These are phyloP conservation scores for Stenocarpella maydis DNA, from an alignment of 2,329 filamentous ascomycete species.

Conservation along the genomic window DNA sequence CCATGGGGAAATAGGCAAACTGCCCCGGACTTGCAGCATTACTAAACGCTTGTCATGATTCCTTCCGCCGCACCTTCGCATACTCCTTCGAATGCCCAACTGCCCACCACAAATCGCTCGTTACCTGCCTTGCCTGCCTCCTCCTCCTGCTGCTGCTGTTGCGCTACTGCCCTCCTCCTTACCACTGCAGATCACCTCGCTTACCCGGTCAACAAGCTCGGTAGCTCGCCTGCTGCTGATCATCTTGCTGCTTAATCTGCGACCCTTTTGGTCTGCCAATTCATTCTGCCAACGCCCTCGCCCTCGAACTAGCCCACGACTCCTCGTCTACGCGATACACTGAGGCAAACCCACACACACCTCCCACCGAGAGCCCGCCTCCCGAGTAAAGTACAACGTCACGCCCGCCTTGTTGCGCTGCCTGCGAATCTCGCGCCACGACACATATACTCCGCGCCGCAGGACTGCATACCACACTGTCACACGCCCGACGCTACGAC, in stretches of 20 bases:
- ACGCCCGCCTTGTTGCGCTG: conserved; percentile 11
- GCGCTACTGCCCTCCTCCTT: conserved; percentile 19
- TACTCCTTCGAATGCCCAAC: conserved; percentile 30
- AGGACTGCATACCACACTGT: conserved; percentile 18
- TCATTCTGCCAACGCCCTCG: neutral
- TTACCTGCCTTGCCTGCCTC: neutral
- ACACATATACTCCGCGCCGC: conserved; percentile 12
- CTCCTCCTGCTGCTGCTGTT: neutral
- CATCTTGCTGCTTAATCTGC: conserved; percentile 18
- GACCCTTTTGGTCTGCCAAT: conserved; percentile 4
- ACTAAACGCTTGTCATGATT: conserved; percentile 13
- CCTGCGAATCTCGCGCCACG: conserved; percentile 17
- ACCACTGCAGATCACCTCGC: conserved; percentile 30
- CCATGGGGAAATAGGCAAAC: conserved; percentile 35
- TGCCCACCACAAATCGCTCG: conserved; percentile 15
- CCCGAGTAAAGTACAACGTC: neutral
- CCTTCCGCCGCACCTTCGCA: conserved; percentile 29
- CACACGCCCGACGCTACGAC: conserved; percentile 16
- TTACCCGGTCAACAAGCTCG: conserved; percentile 12
- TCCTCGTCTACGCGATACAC: neutral
- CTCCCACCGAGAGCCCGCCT: neutral
- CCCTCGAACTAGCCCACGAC: neutral
- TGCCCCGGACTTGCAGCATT: conserved; percentile 35
- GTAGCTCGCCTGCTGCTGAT: neutral
- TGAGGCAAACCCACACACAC: neutral